Evolutionary conservation across 768 basidiomycete species (phyloP).

Genomic region (Trametes cubensis): DNA sequence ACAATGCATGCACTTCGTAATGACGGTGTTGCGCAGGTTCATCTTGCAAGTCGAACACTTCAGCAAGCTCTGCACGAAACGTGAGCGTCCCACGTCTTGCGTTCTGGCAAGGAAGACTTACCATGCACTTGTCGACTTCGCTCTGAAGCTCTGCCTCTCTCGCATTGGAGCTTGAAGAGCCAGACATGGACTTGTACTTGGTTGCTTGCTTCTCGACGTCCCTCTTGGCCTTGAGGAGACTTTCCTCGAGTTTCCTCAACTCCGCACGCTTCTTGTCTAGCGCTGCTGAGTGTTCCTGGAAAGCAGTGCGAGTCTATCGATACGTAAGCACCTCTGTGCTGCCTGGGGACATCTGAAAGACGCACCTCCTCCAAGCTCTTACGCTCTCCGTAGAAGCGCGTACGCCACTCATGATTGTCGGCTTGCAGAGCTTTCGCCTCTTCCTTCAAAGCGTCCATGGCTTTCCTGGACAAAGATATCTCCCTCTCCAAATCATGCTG

Average conservation of each 20-base stretch:
- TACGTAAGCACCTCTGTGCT: neutral
- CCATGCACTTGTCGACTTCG: slow-evolving; percentile 63
- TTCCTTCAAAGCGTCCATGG: slow-evolving; percentile 32
- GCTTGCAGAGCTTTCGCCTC: slow-evolving; percentile 36
- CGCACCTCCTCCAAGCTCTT: slow-evolving; percentile 45
- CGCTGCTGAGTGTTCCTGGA: slow-evolving; percentile 39
- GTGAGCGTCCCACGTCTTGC: neutral
- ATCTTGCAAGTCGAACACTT: slow-evolving; percentile 88
- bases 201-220: slow-evolving; percentile 53
- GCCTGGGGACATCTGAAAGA: neutral
- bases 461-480: slow-evolving; percentile 37
- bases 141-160: slow-evolving; percentile 44
- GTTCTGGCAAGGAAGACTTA: slow-evolving; percentile 26
- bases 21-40: slow-evolving; percentile 75
- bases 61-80: slow-evolving; percentile 62
- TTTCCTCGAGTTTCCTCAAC: slow-evolving; percentile 51
- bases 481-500: slow-evolving; percentile 52
- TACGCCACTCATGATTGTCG: slow-evolving; percentile 39
- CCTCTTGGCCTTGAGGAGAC: slow-evolving; percentile 47
- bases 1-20: slow-evolving; percentile 94
- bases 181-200: slow-evolving; percentile 46
- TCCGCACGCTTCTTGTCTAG: slow-evolving; percentile 40
- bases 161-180: slow-evolving; percentile 26
- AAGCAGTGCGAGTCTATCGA: slow-evolving; percentile 9
- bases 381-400: slow-evolving; percentile 41